Conservation (phyloP, 192 early-diverging fungal species). For the Umbelopsis isabellina region DNA sequence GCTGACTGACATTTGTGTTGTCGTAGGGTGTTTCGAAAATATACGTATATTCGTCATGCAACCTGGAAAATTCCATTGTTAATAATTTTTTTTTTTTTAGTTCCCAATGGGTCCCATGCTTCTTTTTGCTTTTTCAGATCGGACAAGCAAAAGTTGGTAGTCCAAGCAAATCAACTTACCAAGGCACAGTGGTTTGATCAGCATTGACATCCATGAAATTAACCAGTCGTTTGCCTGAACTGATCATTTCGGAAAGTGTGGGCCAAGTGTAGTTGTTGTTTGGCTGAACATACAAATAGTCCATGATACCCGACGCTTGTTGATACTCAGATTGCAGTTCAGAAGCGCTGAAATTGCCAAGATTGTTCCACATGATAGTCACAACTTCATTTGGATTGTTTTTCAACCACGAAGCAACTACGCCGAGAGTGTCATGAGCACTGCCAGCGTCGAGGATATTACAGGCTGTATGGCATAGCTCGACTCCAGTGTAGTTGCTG, state of each 20-base stretch:
- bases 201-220: conserved; percentile 59
- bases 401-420: conserved; percentile 61
- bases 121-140: background rate
- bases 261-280: conserved; percentile 61
- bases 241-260: conserved; percentile 66
- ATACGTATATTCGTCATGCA: conserved; percentile 60
- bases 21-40: conserved; percentile 70
- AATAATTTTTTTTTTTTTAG: background rate
- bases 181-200: conserved; percentile 54
- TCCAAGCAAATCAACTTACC: conserved; percentile 43
- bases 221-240: conserved; percentile 63
- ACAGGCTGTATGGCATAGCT: conserved; percentile 69
- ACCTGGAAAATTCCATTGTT: conserved; percentile 35
- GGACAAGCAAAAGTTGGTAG: background rate
- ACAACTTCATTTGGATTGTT: conserved; percentile 71
- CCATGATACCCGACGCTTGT: conserved; percentile 21
- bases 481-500: conserved; percentile 31
- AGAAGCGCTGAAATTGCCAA: conserved; percentile 47
- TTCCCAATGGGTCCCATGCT: background rate
- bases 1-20: conserved; percentile 42
- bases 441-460: conserved; percentile 59
- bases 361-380: conserved; percentile 77
- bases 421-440: conserved; percentile 50
- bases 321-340: conserved; percentile 51
- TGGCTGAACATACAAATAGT: conserved; percentile 23